Evolutionary conservation across 176 grass and related monocot genomes (phyloP).

Genomic region (Pontederia paniculata): DNA sequence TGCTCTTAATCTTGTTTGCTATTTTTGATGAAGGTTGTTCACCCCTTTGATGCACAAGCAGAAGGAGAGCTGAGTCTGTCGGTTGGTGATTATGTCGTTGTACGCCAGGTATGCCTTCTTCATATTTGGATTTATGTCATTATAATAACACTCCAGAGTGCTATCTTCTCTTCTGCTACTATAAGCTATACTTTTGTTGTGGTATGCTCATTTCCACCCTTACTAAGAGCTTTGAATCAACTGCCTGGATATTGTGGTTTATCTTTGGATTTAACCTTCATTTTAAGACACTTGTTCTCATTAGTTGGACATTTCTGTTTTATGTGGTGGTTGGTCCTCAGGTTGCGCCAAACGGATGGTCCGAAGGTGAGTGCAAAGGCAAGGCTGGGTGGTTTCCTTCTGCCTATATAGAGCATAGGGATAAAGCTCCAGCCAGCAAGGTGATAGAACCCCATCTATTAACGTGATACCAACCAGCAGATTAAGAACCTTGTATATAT

Average conservation of each 20-base stretch:
- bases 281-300: too few relatives aligned
- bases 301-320: constrained; percentile 2
- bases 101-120: constrained; percentile 65
- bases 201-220: too few relatives aligned
- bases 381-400: constrained; percentile 98
- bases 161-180: too few relatives aligned
- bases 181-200: too few relatives aligned
- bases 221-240: too few relatives aligned
- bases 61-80: constrained; percentile 81
- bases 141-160: too few relatives aligned
- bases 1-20: constrained; percentile 1
- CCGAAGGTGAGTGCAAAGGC: constrained; percentile 84
- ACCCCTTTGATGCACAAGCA: constrained; percentile 81
- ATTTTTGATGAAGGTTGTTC: constrained; percentile 55
- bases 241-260: too few relatives aligned
- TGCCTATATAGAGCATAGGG: constrained; percentile 65
- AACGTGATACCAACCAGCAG: constrained; percentile 27
- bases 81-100: constrained; percentile 67
- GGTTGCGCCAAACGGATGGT: constrained; percentile 79
- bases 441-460: constrained; percentile 52
- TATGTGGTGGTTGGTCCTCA: constrained; percentile 26
- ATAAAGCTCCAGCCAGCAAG: constrained; percentile 71
- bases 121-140: neutral
- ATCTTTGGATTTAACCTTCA: too few relatives aligned
- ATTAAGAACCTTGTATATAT: constrained; percentile 8